A percentile compares a stretch with the other conserved stretches of the same genome.
These are phyloP conservation scores for Halteria grandinella DNA, from an alignment of 73 alveolate genomes.

Conservation along the genomic window DNA sequence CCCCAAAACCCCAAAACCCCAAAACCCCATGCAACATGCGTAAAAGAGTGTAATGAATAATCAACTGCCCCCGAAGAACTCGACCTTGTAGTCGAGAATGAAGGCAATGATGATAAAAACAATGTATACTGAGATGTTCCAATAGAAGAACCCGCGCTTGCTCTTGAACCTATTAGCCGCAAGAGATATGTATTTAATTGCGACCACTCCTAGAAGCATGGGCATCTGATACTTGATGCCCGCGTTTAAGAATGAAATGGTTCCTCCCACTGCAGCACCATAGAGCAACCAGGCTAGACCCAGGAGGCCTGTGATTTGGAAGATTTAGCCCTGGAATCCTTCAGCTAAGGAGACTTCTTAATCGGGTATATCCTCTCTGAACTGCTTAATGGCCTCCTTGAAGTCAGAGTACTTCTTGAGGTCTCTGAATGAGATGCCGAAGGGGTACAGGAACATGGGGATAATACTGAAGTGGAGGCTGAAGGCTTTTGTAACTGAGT, in stretches of 20 bases:
- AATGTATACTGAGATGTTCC: constrained; percentile 18
- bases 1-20: too few relatives aligned
- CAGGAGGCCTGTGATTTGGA: constrained; percentile 68
- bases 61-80: too few relatives aligned
- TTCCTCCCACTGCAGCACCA: constrained; percentile 7
- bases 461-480: constrained; percentile 35
- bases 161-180: constrained; percentile 33
- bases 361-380: constrained; percentile 59
- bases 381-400: constrained; percentile 30
- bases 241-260: constrained; percentile 41
- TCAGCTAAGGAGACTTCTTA: constrained; percentile 68
- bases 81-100: too few relatives aligned
- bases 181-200: constrained; percentile 18
- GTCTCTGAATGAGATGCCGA: constrained; percentile 70
- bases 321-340: constrained; percentile 59
- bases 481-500: constrained; percentile 47
- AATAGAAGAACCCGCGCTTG: constrained; percentile 19
- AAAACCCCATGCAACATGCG: too few relatives aligned
- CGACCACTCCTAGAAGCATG: constrained; percentile 43
- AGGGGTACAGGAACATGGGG: constrained; percentile 67
- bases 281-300: constrained; percentile 69
- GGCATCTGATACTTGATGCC: constrained; percentile 62
- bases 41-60: too few relatives aligned
- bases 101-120: constrained; percentile 30
- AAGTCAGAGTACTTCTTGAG: constrained; percentile 60